These are phyloP conservation scores for Mycena filopes DNA, from an alignment of 768 basidiomycete species.

Conservation along the genomic window DNA sequence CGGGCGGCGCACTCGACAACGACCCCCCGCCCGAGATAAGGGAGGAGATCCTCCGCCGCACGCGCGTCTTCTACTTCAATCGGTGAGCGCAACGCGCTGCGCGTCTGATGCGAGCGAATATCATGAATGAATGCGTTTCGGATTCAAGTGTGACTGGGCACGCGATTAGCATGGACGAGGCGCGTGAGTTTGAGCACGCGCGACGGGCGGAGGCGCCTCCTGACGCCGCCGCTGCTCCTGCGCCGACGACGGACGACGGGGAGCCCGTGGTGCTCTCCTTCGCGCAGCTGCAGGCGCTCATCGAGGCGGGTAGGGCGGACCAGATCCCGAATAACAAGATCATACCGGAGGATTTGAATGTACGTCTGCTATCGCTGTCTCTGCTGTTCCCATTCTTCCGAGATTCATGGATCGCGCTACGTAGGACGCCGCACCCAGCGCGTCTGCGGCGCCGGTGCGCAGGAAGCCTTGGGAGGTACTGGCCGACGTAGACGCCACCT, in stretches of 20 bases:
- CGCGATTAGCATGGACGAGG: conserved; percentile 54
- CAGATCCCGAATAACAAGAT: conserved; percentile 82
- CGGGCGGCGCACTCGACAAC: conserved; percentile 51
- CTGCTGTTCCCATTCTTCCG: not conserved
- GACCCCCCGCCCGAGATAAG: conserved; percentile 48
- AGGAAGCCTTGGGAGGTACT: conserved; percentile 29
- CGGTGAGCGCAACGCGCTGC: conserved; percentile 45
- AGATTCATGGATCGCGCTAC: not conserved
- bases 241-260: conserved; percentile 3
- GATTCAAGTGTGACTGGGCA: conserved; percentile 56
- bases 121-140: too few relatives aligned
- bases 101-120: not conserved
- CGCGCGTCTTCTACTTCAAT: conserved; percentile 81
- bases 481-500: too few relatives aligned
- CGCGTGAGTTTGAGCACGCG: conserved; percentile 47
- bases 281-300: conserved; percentile 73
- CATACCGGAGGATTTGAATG: conserved; percentile 76
- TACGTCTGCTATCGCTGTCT: conserved; percentile 49
- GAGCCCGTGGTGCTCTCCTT: conserved; percentile 68
- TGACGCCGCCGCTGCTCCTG: not conserved
- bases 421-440: conserved; percentile 23
- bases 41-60: conserved; percentile 61
- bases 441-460: conserved; percentile 18
- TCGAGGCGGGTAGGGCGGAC: conserved; percentile 76
- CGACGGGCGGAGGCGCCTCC: not conserved